These are phyloP conservation scores for Kwoniella dejecticola DNA, from an alignment of 768 basidiomycete genomes.

Conservation along the genomic window DNA sequence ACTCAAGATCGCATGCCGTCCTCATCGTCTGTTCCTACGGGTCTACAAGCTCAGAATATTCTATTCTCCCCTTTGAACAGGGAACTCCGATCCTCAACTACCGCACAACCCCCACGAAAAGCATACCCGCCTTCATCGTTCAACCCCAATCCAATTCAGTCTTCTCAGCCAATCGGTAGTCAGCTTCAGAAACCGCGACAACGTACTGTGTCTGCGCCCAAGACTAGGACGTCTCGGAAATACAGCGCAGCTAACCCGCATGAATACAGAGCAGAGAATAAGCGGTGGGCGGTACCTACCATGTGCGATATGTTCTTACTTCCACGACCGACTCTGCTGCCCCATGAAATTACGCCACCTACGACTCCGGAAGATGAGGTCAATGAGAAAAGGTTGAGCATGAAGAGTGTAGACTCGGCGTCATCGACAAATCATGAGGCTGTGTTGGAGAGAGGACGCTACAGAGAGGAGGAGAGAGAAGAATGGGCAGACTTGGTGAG, in stretches of 20 bases:
- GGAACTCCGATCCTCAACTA: conserved; percentile 27
- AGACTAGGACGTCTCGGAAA: conserved; percentile 4
- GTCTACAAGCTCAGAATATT: conserved; percentile 39
- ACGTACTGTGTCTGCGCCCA: conserved; percentile 24
- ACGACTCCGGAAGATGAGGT: conserved; percentile 20
- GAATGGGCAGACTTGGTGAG: conserved; percentile 37
- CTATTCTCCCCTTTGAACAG: conserved; percentile 45
- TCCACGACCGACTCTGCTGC: conserved; percentile 38
- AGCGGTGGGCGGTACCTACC: conserved; percentile 38
- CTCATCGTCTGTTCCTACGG: conserved; percentile 46
- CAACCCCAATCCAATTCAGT: conserved; percentile 5
- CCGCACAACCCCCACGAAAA: not conserved
- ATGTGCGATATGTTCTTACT: conserved; percentile 44
- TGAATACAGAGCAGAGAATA: conserved; percentile 18
- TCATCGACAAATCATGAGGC: conserved; percentile 8
- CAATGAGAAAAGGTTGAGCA: conserved; percentile 9
- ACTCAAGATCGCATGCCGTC: conserved; percentile 27
- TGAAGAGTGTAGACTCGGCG: not conserved
- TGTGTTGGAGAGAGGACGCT: conserved; percentile 25
- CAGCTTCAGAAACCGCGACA: conserved; percentile 4
- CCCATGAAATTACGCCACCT: conserved; percentile 47
- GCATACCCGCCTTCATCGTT: conserved; percentile 7
- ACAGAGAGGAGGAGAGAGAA: conserved; percentile 36
- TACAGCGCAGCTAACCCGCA: conserved; percentile 4
- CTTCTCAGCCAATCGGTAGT: not conserved